These are phyloP conservation scores for Candida sphagnicola DNA, from an alignment of 805 yeast species.

Conservation along the genomic window DNA sequence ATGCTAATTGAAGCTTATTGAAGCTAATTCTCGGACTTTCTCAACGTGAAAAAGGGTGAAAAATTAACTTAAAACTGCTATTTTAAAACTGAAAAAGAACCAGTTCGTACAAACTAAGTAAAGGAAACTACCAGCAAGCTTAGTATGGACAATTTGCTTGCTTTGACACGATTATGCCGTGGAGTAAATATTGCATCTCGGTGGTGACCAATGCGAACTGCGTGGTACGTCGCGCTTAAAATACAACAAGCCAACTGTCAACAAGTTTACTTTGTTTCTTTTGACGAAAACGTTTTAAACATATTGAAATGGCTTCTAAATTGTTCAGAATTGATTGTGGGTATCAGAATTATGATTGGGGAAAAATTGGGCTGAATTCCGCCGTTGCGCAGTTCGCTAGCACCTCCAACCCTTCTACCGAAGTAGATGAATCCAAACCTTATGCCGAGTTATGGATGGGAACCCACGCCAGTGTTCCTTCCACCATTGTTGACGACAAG, in stretches of 20 bases:
- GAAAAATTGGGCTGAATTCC: constrained; percentile 76
- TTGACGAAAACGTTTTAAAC: not conserved
- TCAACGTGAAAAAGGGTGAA: too few relatives aligned
- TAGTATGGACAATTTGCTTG: too few relatives aligned
- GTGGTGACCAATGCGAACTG: too few relatives aligned
- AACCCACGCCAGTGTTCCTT: constrained; percentile 90
- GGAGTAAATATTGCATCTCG: too few relatives aligned
- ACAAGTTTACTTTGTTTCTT: not conserved
- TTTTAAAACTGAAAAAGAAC: too few relatives aligned
- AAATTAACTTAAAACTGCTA: too few relatives aligned
- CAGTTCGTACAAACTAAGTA: too few relatives aligned
- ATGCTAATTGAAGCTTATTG: too few relatives aligned
- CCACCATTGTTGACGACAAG: constrained; percentile 45
- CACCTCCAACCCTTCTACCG: constrained; percentile 56
- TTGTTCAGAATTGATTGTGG: constrained; percentile 48
- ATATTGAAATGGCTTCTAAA: constrained; percentile 17
- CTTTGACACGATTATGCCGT: too few relatives aligned
- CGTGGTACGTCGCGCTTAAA: not conserved
- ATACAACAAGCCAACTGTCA: too few relatives aligned
- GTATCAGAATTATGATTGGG: constrained; percentile 83
- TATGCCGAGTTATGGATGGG: constrained; percentile 99
- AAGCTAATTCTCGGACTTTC: too few relatives aligned
- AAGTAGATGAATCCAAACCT: constrained; percentile 71
- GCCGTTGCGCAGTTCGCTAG: constrained; percentile 89
- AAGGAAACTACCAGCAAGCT: too few relatives aligned